Conservation (phyloP, 2,329 filamentous ascomycete genomes). For the Septoria linicola region DNA sequence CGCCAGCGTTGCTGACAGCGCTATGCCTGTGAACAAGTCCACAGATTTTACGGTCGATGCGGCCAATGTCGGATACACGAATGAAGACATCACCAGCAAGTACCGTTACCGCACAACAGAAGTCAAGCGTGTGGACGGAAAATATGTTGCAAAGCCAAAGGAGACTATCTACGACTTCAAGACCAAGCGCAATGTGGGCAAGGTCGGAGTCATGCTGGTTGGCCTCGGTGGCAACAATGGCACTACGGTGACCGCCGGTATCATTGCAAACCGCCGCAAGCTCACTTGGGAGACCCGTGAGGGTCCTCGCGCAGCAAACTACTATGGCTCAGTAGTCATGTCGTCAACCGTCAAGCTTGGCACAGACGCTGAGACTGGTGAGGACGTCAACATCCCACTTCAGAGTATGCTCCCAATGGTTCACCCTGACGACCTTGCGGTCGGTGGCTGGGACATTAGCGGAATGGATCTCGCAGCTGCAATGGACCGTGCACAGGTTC, state of each 20-base stretch:
- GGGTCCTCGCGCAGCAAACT: constrained; percentile 81
- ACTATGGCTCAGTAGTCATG: constrained; percentile 98
- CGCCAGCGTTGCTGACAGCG: constrained; percentile 46
- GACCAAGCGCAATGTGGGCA: constrained; percentile 88
- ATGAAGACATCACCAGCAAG: constrained; percentile 83
- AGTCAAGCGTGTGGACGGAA: constrained; percentile 70
- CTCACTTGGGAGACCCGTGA: constrained; percentile 93
- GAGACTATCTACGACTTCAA: constrained; percentile 96
- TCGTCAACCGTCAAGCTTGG: constrained; percentile 95
- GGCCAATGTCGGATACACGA: constrained; percentile 88
- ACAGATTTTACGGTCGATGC: constrained; percentile 78
- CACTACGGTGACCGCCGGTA: constrained; percentile 92
- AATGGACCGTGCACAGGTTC: constrained; percentile 93
- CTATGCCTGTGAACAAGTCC: constrained; percentile 1
- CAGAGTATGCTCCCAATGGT: constrained; percentile 84
- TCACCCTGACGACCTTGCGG: constrained; percentile 90
- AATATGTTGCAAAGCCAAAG: constrained; percentile 78
- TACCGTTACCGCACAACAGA: constrained; percentile 96
- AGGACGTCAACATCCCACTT: constrained; percentile 96
- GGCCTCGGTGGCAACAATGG: constrained; percentile 99
- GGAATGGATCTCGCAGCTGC: constrained; percentile 81
- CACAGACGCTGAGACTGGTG: constrained; percentile 74
- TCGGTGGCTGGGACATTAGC: constrained; percentile 98
- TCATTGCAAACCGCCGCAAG: constrained; percentile 87
- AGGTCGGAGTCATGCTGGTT: constrained; percentile 95